phyloP scores from a whole-genome alignment of 306 rosid genomes.

The Cucumis melo region DNA sequence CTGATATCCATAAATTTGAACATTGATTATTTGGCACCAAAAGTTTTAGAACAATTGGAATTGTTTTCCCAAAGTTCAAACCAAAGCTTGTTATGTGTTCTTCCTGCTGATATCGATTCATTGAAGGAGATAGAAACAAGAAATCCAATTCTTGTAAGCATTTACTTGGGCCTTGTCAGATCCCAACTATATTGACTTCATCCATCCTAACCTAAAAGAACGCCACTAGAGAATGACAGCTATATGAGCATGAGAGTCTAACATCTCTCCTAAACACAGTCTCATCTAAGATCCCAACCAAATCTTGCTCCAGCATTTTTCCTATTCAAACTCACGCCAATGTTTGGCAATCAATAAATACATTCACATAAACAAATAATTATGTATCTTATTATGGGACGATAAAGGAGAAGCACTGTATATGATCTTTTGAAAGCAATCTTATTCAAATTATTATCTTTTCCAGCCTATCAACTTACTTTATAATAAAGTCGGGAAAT shows the following conservation, averaged over 20 bases:
- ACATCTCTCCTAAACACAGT: too few species aligned
- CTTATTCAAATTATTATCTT: neutral
- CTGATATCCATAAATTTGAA: neutral
- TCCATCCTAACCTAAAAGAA: neutral
- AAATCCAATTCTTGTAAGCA: neutral
- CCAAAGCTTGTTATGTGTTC: too few species aligned
- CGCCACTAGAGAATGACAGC: neutral
- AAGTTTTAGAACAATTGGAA: too few species aligned
- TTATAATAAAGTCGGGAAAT: neutral
- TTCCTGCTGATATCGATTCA: neutral
- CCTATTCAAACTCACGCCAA: constrained; percentile 3
- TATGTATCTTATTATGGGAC: neutral
- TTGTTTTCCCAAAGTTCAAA: too few species aligned
- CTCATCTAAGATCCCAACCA: neutral
- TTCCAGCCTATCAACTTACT: neutral
- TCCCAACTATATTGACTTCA: neutral
- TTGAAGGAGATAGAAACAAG: neutral
- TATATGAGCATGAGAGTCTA: neutral
- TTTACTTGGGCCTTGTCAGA: neutral
- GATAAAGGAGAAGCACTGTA: neutral
- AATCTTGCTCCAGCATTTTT: neutral
- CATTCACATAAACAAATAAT: neutral
- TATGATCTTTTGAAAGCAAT: neutral
- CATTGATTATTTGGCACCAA: neutral
- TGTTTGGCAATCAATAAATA: neutral